phyloP scores from a whole-genome alignment of 139 green algal genomes.

The Chlorella vulgaris region DNA sequence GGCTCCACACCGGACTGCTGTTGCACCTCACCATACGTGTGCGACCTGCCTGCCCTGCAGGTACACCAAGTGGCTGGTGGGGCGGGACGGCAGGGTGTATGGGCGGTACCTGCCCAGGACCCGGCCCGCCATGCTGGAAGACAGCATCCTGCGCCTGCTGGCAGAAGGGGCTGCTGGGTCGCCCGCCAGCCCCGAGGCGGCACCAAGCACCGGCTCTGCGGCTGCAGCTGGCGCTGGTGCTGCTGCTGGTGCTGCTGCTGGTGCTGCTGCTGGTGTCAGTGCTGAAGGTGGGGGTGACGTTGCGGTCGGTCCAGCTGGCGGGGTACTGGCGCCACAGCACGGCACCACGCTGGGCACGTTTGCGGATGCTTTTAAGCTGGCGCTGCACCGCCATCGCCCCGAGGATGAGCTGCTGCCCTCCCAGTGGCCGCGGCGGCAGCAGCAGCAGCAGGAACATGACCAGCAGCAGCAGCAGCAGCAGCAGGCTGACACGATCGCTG shows the following conservation, averaged over 20 bases:
- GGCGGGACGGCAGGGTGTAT: slow-evolving; percentile 3
- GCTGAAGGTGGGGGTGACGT: not conserved
- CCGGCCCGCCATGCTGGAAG: not conserved
- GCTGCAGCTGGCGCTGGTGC: not conserved
- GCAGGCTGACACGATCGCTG: not conserved
- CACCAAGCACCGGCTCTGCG: too few species aligned
- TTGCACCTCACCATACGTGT: not conserved
- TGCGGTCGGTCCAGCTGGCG: not conserved
- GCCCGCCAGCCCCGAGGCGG: too few species aligned
- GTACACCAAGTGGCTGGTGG: not conserved
- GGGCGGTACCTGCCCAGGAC: not conserved
- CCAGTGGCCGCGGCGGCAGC: not conserved
- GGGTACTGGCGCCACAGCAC: not conserved
- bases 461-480: not conserved
- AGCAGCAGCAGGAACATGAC: not conserved
- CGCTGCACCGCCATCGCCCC: not conserved
- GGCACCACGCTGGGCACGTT: not conserved
- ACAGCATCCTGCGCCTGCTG: not conserved
- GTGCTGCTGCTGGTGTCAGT: not conserved
- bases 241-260: not conserved
- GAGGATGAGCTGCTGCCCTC: slow-evolving; percentile 8
- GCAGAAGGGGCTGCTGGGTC: not conserved
- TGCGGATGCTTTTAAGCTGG: not conserved
- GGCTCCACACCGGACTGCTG: not conserved
- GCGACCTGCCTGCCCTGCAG: not conserved